Conservation (phyloP, 2,329 filamentous ascomycete genomes). For the Aspergillus arachidicola region DNA sequence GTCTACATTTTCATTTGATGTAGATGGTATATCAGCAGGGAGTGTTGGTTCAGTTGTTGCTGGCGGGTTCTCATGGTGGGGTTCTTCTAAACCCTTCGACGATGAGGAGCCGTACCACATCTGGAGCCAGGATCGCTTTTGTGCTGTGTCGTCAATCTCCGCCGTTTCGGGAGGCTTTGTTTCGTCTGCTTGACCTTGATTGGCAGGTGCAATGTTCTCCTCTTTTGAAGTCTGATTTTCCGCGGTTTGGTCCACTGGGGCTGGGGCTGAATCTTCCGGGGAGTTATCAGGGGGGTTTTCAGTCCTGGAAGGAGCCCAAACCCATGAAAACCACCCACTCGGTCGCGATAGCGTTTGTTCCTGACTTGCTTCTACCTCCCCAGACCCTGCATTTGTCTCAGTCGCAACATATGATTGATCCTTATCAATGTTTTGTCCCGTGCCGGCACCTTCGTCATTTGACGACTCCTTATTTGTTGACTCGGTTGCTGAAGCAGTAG, state of each 20-base stretch:
- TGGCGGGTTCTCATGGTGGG: constrained; percentile 19
- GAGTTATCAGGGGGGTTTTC: constrained; percentile 8
- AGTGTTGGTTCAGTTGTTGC: constrained; percentile 16
- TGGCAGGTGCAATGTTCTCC: constrained; percentile 12
- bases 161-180: constrained; percentile 15
- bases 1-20: constrained; percentile 20
- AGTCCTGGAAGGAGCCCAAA: constrained; percentile 30
- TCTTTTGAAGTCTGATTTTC: constrained; percentile 18
- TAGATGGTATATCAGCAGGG: constrained; percentile 12
- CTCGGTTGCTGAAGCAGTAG: constrained; percentile 14
- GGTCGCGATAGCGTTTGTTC: constrained; percentile 21
- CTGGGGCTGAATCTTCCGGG: constrained; percentile 14
- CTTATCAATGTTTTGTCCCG: constrained; percentile 21
- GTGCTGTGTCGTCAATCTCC: constrained; percentile 23
- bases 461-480: constrained; percentile 23
- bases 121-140: constrained; percentile 49
- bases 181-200: constrained; percentile 13
- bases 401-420: constrained; percentile 19
- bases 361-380: constrained; percentile 10
- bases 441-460: constrained; percentile 13
- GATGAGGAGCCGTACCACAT: constrained; percentile 43
- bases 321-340: constrained; percentile 42
- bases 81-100: constrained; percentile 28
- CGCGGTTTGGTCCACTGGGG: constrained; percentile 12
- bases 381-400: constrained; percentile 17